Percentiles rank a stretch among this genome's conserved stretches.
phyloP scores from a whole-genome alignment of 495 filamentous ascomycete genomes.

The Daldinia bambusicola region DNA sequence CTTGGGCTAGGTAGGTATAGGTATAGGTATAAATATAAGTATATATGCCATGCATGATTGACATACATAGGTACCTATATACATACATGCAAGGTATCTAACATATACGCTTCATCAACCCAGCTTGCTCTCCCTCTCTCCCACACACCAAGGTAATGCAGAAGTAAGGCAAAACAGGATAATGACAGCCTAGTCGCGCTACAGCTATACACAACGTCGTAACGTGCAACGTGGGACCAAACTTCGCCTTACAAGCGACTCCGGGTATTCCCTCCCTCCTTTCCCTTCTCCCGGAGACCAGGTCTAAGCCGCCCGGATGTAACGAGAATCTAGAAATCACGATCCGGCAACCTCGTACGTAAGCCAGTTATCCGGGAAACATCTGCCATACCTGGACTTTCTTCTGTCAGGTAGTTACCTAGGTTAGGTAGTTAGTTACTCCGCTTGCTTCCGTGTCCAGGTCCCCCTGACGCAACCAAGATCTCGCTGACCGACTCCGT shows the following conservation, averaged over 20 bases:
- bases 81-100: background rate
- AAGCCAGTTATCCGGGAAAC: constrained; percentile 27
- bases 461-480: constrained; percentile 13
- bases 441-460: background rate
- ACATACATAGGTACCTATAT: constrained; percentile 11
- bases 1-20: no score
- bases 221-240: constrained; percentile 13
- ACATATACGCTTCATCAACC: background rate
- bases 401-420: background rate
- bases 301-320: constrained; percentile 36
- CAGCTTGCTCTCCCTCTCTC: background rate
- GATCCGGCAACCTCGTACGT: constrained; percentile 33
- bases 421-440: background rate
- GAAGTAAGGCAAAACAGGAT: background rate
- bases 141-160: background rate
- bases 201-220: background rate
- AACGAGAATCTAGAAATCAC: constrained; percentile 28
- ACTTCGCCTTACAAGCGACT: constrained; percentile 20
- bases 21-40: background rate
- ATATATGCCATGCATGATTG: constrained; percentile 21
- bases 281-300: constrained; percentile 22
- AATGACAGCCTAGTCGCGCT: background rate
- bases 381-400: constrained; percentile 26
- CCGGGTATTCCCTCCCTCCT: constrained; percentile 18
- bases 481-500: constrained; percentile 29